phyloP scores from a whole-genome alignment of 345 rosid species.

The Geranium rotundifolium region DNA sequence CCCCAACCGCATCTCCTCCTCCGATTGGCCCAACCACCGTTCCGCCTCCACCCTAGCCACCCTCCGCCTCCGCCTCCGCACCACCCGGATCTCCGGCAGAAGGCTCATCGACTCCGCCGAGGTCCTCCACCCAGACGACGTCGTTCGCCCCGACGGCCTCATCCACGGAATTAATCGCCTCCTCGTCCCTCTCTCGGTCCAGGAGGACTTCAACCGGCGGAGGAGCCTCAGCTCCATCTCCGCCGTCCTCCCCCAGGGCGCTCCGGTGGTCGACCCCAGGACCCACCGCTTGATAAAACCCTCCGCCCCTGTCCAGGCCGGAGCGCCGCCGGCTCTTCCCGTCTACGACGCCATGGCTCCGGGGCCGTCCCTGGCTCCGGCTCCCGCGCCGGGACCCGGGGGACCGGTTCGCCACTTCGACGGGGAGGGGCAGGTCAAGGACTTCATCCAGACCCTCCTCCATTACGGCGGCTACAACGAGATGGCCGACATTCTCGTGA shows the following conservation, averaged over 20 bases:
- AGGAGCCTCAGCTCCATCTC: conserved; percentile 52
- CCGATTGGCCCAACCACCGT: conserved; percentile 35
- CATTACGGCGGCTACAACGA: too few species aligned
- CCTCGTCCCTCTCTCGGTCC: conserved; percentile 56
- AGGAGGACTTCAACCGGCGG: conserved; percentile 57
- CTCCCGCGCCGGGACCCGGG: conserved; percentile 79
- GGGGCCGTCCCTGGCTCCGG: too few species aligned
- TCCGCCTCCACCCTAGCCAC: too few species aligned
- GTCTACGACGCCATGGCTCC: too few species aligned
- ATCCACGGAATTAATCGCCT: conserved; percentile 74
- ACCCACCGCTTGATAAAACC: too few species aligned
- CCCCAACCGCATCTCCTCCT: conserved; percentile 31
- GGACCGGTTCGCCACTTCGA: conserved; percentile 63
- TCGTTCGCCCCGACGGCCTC: conserved; percentile 61
- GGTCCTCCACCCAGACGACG: conserved; percentile 26
- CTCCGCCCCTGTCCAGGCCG: too few species aligned
- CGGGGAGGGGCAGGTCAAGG: conserved; percentile 68
- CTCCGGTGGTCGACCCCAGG: too few species aligned
- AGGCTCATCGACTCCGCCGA: conserved; percentile 30
- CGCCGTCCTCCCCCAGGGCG: conserved; percentile 64
- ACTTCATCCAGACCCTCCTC: too few species aligned
- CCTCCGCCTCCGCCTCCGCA: too few species aligned
- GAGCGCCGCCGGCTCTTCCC: too few species aligned
- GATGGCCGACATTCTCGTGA: too few species aligned
- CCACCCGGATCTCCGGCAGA: conserved; percentile 14